A percentile compares a stretch with the other conserved stretches of the same genome.
phyloP scores from a whole-genome alignment of 176 grass and related monocot genomes.

The Dendrocalamus sinicus region DNA sequence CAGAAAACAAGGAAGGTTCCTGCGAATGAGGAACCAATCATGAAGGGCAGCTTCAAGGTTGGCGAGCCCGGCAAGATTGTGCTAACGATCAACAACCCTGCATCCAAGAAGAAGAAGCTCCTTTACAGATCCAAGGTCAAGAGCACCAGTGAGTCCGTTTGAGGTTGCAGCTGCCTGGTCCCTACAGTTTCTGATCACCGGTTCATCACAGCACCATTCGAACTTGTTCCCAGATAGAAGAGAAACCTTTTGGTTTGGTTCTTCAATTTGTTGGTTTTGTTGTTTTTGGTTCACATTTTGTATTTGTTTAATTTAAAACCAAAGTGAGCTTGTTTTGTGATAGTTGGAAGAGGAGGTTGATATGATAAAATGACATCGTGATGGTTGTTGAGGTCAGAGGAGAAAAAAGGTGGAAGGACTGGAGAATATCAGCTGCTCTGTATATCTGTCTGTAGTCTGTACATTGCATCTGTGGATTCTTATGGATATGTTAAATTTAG shows the following conservation, averaged over 20 bases:
- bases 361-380: slow-evolving; percentile 47
- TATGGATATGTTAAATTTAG: slow-evolving; percentile 50
- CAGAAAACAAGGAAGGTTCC: slow-evolving; percentile 89
- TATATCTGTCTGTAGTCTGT: slow-evolving; percentile 83
- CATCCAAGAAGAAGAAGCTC: slow-evolving; percentile 98
- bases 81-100: slow-evolving; percentile 68
- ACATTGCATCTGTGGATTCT: slow-evolving; percentile 70
- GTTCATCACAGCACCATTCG: slow-evolving; percentile 25
- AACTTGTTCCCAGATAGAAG: slow-evolving; percentile 38
- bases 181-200: slow-evolving; percentile 17
- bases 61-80: slow-evolving; percentile 73
- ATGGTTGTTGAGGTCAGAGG: slow-evolving; percentile 44
- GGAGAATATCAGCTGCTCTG: slow-evolving; percentile 58
- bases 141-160: slow-evolving; percentile 56
- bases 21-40: slow-evolving; percentile 68
- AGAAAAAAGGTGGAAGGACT: background rate
- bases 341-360: slow-evolving; percentile 41
- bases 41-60: slow-evolving; percentile 84
- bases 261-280: slow-evolving; percentile 68
- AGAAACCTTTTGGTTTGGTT: slow-evolving; percentile 56
- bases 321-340: slow-evolving; percentile 70
- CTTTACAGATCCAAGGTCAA: slow-evolving; percentile 88
- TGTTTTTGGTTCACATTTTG: slow-evolving; percentile 54
- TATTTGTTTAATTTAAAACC: slow-evolving; percentile 65
- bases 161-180: slow-evolving; percentile 11